Evolutionary conservation across 371 early-diverging fungal species (phyloP).

Genomic region (Gilbertella persicaria): DNA sequence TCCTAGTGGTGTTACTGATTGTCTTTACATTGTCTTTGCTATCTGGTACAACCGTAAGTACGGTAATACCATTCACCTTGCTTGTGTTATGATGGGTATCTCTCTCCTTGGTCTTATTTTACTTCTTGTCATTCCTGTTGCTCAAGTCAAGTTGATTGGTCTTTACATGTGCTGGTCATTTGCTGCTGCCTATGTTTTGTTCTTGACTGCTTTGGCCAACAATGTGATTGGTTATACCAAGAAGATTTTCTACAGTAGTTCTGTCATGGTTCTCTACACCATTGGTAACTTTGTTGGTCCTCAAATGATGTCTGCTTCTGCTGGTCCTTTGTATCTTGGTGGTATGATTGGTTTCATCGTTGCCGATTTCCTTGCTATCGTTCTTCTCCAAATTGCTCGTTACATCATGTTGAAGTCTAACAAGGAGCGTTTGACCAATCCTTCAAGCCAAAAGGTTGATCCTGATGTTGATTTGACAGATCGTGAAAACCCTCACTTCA

Average conservation of each 20-base stretch:
- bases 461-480: slow-evolving; percentile 27
- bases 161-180: slow-evolving; percentile 39
- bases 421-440: slow-evolving; percentile 15
- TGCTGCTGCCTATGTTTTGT: slow-evolving; percentile 18
- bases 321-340: slow-evolving; percentile 38
- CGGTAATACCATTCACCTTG: slow-evolving; percentile 36
- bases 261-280: slow-evolving; percentile 27
- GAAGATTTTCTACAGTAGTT: slow-evolving; percentile 32
- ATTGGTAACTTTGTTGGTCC: slow-evolving; percentile 40
- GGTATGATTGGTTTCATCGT: slow-evolving; percentile 27
- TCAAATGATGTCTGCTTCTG: slow-evolving; percentile 28
- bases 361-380: slow-evolving; percentile 25
- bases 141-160: slow-evolving; percentile 34
- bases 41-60: slow-evolving; percentile 37
- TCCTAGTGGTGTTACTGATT: slow-evolving; percentile 37
- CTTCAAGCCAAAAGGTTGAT: slow-evolving; percentile 2
- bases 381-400: slow-evolving; percentile 25
- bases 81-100: slow-evolving; percentile 21
- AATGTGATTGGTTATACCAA: slow-evolving; percentile 44
- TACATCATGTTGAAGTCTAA: slow-evolving; percentile 20
- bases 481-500: slow-evolving; percentile 21
- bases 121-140: slow-evolving; percentile 38
- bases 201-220: slow-evolving; percentile 12
- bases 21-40: slow-evolving; percentile 34
- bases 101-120: slow-evolving; percentile 41